phyloP scores from a whole-genome alignment of 495 filamentous ascomycete genomes.

The Penicillium argentinense region DNA sequence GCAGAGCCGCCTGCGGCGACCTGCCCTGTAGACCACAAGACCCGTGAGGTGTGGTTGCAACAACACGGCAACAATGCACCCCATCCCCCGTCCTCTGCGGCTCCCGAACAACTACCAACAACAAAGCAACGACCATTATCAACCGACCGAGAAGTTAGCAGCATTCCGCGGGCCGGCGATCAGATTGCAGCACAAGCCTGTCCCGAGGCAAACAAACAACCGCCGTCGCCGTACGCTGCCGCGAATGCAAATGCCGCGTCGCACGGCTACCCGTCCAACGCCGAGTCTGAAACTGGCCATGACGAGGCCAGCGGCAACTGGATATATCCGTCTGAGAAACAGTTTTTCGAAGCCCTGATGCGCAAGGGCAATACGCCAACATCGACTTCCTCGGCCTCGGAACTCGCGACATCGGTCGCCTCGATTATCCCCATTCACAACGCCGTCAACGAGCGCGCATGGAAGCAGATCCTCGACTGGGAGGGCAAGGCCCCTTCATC shows the following conservation, averaged over 20 bases:
- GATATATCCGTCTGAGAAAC: constrained; percentile 94
- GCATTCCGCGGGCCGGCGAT: constrained; percentile 69
- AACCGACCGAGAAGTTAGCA: constrained; percentile 73
- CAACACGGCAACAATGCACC: constrained; percentile 40
- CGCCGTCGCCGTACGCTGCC: constrained; percentile 31
- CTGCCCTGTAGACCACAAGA: constrained; percentile 88
- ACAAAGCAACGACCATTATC: constrained; percentile 47
- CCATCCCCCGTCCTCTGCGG: constrained; percentile 29
- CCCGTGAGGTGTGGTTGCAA: constrained; percentile 78
- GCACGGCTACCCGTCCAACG: constrained; percentile 60
- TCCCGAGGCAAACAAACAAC: constrained; percentile 27
- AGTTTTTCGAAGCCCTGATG: constrained; percentile 94
- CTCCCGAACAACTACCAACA: constrained; percentile 30
- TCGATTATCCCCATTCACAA: constrained; percentile 97
- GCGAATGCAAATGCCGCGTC: constrained; percentile 34
- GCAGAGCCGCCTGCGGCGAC: constrained; percentile 33
- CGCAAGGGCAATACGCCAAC: constrained; percentile 63
- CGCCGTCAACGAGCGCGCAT: constrained; percentile 89
- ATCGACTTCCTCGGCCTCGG: constrained; percentile 38
- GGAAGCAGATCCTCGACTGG: constrained; percentile 83
- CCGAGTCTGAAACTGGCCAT: constrained; percentile 67
- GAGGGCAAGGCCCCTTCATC: constrained; percentile 60
- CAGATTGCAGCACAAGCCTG: constrained; percentile 29
- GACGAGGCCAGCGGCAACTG: constrained; percentile 74
- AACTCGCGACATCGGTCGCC: constrained; percentile 69